These are phyloP conservation scores for Pleomassaria siparia DNA, from an alignment of 2,329 filamentous ascomycete species.

Conservation along the genomic window DNA sequence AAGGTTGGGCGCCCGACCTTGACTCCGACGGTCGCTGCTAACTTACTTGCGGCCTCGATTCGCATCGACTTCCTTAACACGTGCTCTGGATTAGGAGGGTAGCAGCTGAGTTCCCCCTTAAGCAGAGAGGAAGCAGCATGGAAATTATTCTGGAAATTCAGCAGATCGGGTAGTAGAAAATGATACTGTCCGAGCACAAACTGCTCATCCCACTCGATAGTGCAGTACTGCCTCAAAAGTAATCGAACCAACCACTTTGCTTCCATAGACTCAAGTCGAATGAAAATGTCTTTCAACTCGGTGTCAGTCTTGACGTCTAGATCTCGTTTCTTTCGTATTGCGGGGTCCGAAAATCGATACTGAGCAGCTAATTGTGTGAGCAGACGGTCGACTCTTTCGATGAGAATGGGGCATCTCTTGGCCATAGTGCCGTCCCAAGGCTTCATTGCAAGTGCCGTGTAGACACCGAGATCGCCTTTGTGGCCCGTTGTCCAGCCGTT, in stretches of 20 bases:
- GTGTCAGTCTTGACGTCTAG: slow-evolving; percentile 22
- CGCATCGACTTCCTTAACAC: slow-evolving; percentile 36
- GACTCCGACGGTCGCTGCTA: slow-evolving; percentile 45
- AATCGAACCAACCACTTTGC: slow-evolving; percentile 88
- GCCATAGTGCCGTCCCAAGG: slow-evolving; percentile 54
- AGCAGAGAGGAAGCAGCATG: slow-evolving; percentile 60
- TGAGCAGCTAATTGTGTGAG: slow-evolving; percentile 68
- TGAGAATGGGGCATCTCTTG: slow-evolving; percentile 49
- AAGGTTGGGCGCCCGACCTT: slow-evolving; percentile 51
- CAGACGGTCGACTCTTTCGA: slow-evolving; percentile 71
- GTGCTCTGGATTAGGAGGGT: slow-evolving; percentile 40
- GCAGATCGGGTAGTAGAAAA: slow-evolving; percentile 66
- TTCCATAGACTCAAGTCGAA: slow-evolving; percentile 57
- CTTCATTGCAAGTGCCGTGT: slow-evolving; percentile 65
- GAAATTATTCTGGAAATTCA: slow-evolving; percentile 72
- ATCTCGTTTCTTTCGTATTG: slow-evolving; percentile 31
- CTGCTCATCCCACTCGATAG: slow-evolving; percentile 62
- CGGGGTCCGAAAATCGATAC: slow-evolving; percentile 70
- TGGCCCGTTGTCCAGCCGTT: slow-evolving; percentile 62
- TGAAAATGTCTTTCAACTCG: slow-evolving; percentile 47
- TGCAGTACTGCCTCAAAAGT: slow-evolving; percentile 74
- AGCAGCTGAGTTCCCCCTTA: slow-evolving; percentile 43
- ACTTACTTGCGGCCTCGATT: slow-evolving; percentile 40
- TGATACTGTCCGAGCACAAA: slow-evolving; percentile 65
- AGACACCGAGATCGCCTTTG: slow-evolving; percentile 69